Conservation (phyloP, 2,329 filamentous ascomycete genomes). For the Lasiodiplodia theobromae region DNA sequence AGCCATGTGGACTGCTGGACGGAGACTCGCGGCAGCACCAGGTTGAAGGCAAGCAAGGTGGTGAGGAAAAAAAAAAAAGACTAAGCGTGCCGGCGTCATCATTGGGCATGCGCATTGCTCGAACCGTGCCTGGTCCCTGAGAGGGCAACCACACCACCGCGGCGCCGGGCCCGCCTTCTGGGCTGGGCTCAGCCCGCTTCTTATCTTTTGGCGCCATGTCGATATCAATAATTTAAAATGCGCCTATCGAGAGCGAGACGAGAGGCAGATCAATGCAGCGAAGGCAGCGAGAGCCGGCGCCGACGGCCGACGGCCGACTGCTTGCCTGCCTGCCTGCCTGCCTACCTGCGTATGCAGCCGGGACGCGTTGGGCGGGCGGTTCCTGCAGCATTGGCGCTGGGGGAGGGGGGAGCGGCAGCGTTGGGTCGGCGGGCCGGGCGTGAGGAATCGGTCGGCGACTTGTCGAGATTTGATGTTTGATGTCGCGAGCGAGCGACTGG, state of each 20-base stretch:
- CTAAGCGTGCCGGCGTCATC: slow-evolving; percentile 22
- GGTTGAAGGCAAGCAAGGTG: slow-evolving; percentile 3
- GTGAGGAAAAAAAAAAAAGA: slow-evolving; percentile 4
- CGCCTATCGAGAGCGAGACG: slow-evolving; percentile 23
- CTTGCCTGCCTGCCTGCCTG: background rate
- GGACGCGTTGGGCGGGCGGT: background rate
- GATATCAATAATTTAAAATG: slow-evolving; percentile 28
- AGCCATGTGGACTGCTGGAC: background rate
- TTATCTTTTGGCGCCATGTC: slow-evolving; percentile 25
- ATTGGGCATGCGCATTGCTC: slow-evolving; percentile 17
- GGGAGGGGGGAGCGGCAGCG: background rate
- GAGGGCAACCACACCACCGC: slow-evolving; percentile 18
- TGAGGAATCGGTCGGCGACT: slow-evolving; percentile 5
- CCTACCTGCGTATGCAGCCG: background rate
- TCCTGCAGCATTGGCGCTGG: background rate
- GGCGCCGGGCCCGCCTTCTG: slow-evolving; percentile 15
- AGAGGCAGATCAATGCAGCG: slow-evolving; percentile 22
- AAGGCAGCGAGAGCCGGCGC: background rate
- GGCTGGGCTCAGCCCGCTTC: slow-evolving; percentile 17
- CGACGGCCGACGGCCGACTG: background rate
- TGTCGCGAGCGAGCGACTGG: slow-evolving; percentile 26
- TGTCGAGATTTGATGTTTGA: slow-evolving; percentile 26
- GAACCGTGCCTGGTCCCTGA: slow-evolving; percentile 21
- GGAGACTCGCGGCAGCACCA: background rate
- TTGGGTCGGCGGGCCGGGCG: background rate